These are phyloP conservation scores for Moesziomyces sp. DNA, from an alignment of 1,284 basidiomycete genomes.

Conservation along the genomic window DNA sequence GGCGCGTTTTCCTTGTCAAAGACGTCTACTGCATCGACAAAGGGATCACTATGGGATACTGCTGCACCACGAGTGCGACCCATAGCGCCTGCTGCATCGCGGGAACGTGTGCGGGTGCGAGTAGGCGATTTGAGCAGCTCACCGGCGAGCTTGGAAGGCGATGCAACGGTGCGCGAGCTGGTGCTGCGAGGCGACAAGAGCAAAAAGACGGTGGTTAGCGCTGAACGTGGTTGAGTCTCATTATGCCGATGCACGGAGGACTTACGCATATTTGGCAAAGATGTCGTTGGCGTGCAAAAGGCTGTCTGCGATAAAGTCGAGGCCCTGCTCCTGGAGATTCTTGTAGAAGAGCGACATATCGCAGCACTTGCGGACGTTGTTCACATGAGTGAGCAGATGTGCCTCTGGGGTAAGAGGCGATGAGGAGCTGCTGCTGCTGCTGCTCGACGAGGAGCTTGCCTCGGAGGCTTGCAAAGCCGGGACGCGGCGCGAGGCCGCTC, in stretches of 20 bases:
- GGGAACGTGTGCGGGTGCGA: constrained; percentile 37
- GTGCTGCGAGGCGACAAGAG: constrained; percentile 17
- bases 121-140: constrained; percentile 57
- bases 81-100: constrained; percentile 4
- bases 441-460: constrained; percentile 22
- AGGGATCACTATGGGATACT: constrained; percentile 13
- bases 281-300: constrained; percentile 47
- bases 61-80: constrained; percentile 16
- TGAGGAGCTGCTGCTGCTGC: constrained; percentile 12
- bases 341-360: constrained; percentile 49
- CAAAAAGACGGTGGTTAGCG: neutral
- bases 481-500: constrained; percentile 36
- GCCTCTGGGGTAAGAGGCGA: constrained; percentile 27
- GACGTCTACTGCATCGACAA: constrained; percentile 15
- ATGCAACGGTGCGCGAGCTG: constrained; percentile 27
- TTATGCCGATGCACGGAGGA: neutral
- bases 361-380: constrained; percentile 52
- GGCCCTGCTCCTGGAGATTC: constrained; percentile 28
- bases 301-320: constrained; percentile 47
- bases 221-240: neutral
- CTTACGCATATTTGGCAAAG: constrained; percentile 47
- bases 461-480: constrained; percentile 18
- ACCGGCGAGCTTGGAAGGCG: constrained; percentile 49
- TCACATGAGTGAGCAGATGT: constrained; percentile 46
- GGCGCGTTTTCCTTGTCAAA: constrained; percentile 48